Conservation (phyloP, 257 asterid species). For the Solanum tarijense region DNA sequence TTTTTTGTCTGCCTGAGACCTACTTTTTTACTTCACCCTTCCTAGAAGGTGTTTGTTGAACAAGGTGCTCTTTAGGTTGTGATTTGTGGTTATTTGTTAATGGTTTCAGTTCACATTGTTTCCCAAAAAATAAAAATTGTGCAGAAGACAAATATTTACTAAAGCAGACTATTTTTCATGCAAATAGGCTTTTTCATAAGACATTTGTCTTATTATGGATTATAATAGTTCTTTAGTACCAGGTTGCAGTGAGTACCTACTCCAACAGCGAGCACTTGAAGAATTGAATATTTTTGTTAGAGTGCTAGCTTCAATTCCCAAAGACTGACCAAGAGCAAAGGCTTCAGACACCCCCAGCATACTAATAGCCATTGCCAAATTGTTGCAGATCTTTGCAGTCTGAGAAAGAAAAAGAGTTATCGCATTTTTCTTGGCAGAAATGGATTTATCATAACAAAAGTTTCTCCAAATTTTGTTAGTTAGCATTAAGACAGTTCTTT, state of each 20-base stretch:
- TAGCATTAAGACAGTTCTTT: neutral
- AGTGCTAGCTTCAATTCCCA: conserved; percentile 64
- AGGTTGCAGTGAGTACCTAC: conserved; percentile 49
- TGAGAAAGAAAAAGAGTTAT: conserved; percentile 9
- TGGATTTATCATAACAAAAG: neutral
- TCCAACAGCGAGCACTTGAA: conserved; percentile 98
- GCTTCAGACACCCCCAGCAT: conserved; percentile 99
- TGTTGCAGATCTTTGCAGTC: conserved; percentile 95
- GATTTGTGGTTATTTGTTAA: neutral
- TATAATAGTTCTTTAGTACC: neutral
- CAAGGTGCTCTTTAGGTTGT: neutral
- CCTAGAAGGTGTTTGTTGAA: neutral
- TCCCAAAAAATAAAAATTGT: neutral
- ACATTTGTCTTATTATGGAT: neutral
- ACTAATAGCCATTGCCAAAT: conserved; percentile 89
- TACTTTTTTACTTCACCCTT: neutral
- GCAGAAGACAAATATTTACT: neutral
- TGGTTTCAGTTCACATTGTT: neutral
- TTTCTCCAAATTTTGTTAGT: neutral
- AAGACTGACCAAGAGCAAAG: conserved; percentile 74
- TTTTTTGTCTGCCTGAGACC: neutral
- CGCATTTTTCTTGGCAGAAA: neutral
- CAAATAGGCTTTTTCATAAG: neutral
- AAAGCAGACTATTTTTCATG: neutral
- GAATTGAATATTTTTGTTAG: conserved; percentile 73